phyloP scores from a whole-genome alignment of 2,329 filamentous ascomycete genomes.

The Chaetomium sp. region DNA sequence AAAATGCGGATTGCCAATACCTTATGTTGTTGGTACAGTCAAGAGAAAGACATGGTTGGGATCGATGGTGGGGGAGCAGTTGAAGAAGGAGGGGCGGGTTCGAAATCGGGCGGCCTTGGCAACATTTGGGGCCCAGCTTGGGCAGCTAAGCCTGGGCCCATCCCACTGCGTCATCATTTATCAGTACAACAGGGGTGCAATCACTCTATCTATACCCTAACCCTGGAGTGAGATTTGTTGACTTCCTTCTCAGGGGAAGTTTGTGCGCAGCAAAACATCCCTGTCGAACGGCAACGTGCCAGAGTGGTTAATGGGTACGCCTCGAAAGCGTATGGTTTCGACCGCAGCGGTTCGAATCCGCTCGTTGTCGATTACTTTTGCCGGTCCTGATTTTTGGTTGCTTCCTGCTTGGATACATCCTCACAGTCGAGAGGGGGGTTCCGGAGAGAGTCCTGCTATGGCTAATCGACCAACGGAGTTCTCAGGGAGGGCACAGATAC shows the following conservation, averaged over 20 bases:
- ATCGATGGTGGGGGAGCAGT: not conserved
- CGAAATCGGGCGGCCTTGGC: conserved; percentile 10
- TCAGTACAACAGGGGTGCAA: not conserved
- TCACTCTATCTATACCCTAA: conserved; percentile 1
- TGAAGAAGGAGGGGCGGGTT: conserved; percentile 1
- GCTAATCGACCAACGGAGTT: not conserved
- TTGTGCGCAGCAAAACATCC: not conserved
- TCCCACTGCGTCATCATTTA: conserved; percentile 24
- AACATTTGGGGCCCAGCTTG: conserved; percentile 6
- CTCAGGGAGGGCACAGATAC: no score
- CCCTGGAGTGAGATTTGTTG: not conserved
- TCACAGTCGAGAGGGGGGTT: not conserved
- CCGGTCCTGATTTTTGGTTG: not conserved
- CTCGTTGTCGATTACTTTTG: conserved; percentile 28
- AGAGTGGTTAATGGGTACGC: conserved; percentile 33
- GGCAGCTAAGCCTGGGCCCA: conserved; percentile 6
- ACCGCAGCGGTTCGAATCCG: conserved; percentile 32
- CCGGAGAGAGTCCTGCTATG: not conserved
- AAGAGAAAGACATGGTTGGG: conserved; percentile 1
- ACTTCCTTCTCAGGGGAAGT: not conserved
- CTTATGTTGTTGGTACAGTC: not conserved
- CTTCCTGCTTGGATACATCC: not conserved
- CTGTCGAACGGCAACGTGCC: conserved; percentile 29
- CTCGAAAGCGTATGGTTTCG: conserved; percentile 33
- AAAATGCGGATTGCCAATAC: conserved; percentile 15